These are phyloP conservation scores for Zea mays DNA, from an alignment of 176 grass and related monocot genomes.

Conservation along the genomic window Zm-B73-REFERENCE-NAM-5.0 NC_050101.1:126432501-126433000, in stretches of 20 bases:
- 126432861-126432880: background rate
- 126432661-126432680: background rate
- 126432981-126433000: no score
- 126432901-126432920: background rate
- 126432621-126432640: background rate
- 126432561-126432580: slow-evolving; percentile 66
- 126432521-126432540: slow-evolving; percentile 75
- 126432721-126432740: background rate
- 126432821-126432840: background rate
- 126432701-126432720: slow-evolving; percentile 7
- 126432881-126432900: background rate
- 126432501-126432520: slow-evolving; percentile 65
- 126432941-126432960: no score
- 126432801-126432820: background rate
- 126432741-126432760: background rate
- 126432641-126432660: background rate
- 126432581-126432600: background rate
- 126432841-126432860: background rate
- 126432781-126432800: background rate
- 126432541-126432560: slow-evolving; percentile 55
- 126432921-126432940: no score
- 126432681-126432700: background rate
- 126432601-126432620: background rate
- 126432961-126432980: no score
- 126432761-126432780: background rate